These are phyloP conservation scores for Penicillium nucicola DNA, from an alignment of 495 filamentous ascomycete species.

Conservation along the genomic window DNA sequence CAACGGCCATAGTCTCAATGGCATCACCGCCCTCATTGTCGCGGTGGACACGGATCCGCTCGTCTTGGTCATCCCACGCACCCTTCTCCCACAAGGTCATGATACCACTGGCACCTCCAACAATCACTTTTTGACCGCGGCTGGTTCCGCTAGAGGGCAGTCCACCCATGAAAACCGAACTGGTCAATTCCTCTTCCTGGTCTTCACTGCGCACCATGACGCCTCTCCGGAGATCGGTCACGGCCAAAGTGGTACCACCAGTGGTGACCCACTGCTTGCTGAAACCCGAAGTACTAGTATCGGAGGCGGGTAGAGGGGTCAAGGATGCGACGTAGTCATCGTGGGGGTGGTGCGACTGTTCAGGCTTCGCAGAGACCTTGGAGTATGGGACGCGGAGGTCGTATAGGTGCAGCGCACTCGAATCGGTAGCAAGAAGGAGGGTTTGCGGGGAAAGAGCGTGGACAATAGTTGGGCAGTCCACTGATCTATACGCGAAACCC, in stretches of 20 bases:
- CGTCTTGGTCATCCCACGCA: conserved; percentile 90
- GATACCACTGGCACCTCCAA: conserved; percentile 76
- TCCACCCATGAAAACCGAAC: conserved; percentile 67
- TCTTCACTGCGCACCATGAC: conserved; percentile 85
- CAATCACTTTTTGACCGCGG: conserved; percentile 71
- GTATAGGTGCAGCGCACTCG: conserved; percentile 82
- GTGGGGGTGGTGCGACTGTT: conserved; percentile 80
- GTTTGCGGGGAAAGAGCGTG: conserved; percentile 82
- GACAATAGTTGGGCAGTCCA: conserved; percentile 72
- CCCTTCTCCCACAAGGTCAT: conserved; percentile 92
- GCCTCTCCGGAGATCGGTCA: conserved; percentile 81
- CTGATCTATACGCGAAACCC: conserved; percentile 18
- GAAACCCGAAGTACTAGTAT: conserved; percentile 75
- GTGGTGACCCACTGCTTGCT: conserved; percentile 92
- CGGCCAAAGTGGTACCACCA: conserved; percentile 82
- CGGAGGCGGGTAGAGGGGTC: conserved; percentile 74
- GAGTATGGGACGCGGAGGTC: conserved; percentile 73
- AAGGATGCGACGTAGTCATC: conserved; percentile 91
- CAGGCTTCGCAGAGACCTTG: conserved; percentile 54
- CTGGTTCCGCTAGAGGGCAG: conserved; percentile 59
- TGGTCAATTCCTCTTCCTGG: conserved; percentile 88
- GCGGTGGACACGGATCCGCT: conserved; percentile 70
- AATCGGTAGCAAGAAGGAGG: conserved; percentile 86
- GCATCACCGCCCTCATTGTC: conserved; percentile 58
- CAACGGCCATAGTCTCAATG: conserved; percentile 64